These are phyloP conservation scores for Tulasnella sp. DNA, from an alignment of 768 basidiomycete genomes.

Conservation along the genomic window DNA sequence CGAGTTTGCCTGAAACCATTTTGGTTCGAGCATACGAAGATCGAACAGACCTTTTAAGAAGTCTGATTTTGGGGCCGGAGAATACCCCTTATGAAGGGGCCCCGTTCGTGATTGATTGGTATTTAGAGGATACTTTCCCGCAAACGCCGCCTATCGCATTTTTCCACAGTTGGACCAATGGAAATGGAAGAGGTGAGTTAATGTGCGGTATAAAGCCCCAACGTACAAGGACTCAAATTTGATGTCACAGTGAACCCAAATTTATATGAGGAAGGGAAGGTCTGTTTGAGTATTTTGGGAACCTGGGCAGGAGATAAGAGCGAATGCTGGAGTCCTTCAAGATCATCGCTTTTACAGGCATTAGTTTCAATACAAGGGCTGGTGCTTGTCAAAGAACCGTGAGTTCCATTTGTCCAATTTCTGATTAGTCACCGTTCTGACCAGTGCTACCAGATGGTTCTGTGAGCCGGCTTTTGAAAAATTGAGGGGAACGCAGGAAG, in stretches of 20 bases:
- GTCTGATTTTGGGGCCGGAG: constrained; percentile 80
- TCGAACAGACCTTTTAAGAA: constrained; percentile 72
- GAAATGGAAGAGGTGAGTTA: constrained; percentile 66
- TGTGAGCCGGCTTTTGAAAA: constrained; percentile 93
- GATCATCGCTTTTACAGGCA: constrained; percentile 81
- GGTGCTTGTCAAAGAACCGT: constrained; percentile 87
- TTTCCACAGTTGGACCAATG: constrained; percentile 90
- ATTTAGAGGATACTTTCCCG: constrained; percentile 73
- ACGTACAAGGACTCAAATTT: no score
- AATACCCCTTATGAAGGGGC: constrained; percentile 94
- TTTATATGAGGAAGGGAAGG: constrained; percentile 90
- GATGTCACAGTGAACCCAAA: constrained; percentile 30
- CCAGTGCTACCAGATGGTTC: constrained; percentile 46
- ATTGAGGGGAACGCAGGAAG: constrained; percentile 79
- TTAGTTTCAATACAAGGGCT: constrained; percentile 90
- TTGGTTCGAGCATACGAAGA: constrained; percentile 85
- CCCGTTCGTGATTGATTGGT: constrained; percentile 92
- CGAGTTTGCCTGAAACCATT: constrained; percentile 70
- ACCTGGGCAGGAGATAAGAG: constrained; percentile 85
- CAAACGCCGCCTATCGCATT: constrained; percentile 73
- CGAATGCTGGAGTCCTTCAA: constrained; percentile 74
- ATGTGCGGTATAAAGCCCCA: no score
- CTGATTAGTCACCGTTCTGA: background rate
- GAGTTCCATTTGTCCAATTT: constrained; percentile 26
- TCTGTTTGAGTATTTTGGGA: constrained; percentile 80